These are phyloP conservation scores for Taphrina deformans DNA, from an alignment of 1,139 yeast species.

Conservation along the genomic window DNA sequence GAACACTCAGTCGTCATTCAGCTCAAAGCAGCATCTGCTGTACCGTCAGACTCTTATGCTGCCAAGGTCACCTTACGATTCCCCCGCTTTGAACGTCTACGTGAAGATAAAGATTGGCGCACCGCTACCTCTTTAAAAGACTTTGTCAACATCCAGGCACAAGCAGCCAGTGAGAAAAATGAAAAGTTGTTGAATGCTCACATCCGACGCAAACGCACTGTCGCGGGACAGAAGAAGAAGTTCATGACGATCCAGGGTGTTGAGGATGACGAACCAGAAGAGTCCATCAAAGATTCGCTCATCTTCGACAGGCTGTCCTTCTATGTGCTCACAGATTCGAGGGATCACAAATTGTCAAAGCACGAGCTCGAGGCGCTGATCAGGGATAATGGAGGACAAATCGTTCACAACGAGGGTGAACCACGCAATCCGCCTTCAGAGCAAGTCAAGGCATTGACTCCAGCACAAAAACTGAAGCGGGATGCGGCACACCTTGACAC, in stretches of 20 bases:
- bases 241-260: constrained; percentile 14
- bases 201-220: constrained; percentile 7
- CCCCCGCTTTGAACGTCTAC: constrained; percentile 66
- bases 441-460: background rate
- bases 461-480: background rate
- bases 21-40: constrained; percentile 74
- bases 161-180: constrained; percentile 36
- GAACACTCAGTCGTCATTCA: constrained; percentile 70
- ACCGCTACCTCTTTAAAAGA: constrained; percentile 57
- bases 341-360: constrained; percentile 46
- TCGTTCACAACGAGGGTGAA: constrained; percentile 39
- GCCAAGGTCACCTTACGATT: constrained; percentile 72
- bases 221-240: constrained; percentile 2
- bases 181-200: constrained; percentile 35
- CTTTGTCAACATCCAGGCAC: constrained; percentile 40
- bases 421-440: background rate
- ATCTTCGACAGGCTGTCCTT: constrained; percentile 41
- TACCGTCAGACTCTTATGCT: constrained; percentile 54
- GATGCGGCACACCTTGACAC: background rate
- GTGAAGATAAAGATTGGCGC: constrained; percentile 66
- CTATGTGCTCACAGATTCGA: constrained; percentile 41
- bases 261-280: background rate
- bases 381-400: constrained; percentile 45
- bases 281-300: background rate
- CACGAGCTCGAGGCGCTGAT: constrained; percentile 50